A percentile compares a stretch with the other conserved stretches of the same genome.
Conservation (phyloP, 805 yeast genomes). For the Metahyphopichia silvanorum region DNA sequence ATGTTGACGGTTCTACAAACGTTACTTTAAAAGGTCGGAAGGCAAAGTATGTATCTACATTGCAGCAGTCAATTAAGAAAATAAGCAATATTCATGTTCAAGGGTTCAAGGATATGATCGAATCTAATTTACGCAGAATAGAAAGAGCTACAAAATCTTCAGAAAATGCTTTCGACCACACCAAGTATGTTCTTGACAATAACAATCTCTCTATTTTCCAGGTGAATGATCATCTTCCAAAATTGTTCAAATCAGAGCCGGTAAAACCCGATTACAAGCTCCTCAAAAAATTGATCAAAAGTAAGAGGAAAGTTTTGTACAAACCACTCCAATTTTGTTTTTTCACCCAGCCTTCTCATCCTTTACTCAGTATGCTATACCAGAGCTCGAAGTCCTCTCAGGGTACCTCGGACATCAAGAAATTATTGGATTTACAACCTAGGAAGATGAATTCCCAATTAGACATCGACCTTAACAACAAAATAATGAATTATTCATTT, state of each 20-base stretch:
- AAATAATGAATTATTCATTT: no score
- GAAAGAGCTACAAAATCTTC: no score
- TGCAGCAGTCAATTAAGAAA: no score
- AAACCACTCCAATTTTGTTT: slow-evolving; percentile 24
- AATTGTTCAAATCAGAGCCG: background rate
- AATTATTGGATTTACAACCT: no score
- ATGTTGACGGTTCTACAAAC: slow-evolving; percentile 4
- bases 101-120: no score
- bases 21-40: slow-evolving; percentile 8
- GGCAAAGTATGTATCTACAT: slow-evolving; percentile 9
- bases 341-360: slow-evolving; percentile 10
- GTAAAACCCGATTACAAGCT: slow-evolving; percentile 3
- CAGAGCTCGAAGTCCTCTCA: no score
- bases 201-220: slow-evolving; percentile 4
- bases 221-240: background rate
- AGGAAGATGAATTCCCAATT: no score
- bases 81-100: no score
- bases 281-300: slow-evolving; percentile 9
- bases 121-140: no score
- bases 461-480: no score
- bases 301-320: slow-evolving; percentile 13
- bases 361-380: no score
- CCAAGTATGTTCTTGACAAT: slow-evolving; percentile 4
- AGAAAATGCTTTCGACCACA: slow-evolving; percentile 4
- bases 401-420: no score